Evolutionary conservation across 352 stramenopile genomes (phyloP).

Genomic region (Globisporangium uncinulatum): DNA sequence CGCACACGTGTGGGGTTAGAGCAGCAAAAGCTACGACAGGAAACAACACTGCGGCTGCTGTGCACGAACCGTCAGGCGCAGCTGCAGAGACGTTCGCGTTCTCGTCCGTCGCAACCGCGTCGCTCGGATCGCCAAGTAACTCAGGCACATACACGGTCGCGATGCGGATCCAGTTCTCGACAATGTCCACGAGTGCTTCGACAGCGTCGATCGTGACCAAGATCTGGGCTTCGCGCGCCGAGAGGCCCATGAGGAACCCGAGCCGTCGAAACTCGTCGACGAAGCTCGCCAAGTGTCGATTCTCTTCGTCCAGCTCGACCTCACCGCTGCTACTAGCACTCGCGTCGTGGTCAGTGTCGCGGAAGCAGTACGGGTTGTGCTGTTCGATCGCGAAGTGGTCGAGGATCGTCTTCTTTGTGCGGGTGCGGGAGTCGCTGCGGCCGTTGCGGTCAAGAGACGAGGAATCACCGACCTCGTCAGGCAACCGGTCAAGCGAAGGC

Average conservation of each 20-base stretch:
- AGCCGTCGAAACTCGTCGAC: conserved; percentile 39
- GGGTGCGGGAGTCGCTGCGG: conserved; percentile 5
- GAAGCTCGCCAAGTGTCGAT: conserved; percentile 22
- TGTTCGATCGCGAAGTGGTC: conserved; percentile 69
- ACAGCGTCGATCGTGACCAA: conserved; percentile 55
- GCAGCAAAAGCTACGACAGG: not conserved
- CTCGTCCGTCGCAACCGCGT: not conserved
- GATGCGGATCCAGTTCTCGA: conserved; percentile 57
- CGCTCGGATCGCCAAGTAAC: conserved; percentile 15
- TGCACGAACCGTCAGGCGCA: not conserved
- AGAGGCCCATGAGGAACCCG: conserved; percentile 56
- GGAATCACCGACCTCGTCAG: conserved; percentile 1
- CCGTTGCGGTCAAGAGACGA: not conserved
- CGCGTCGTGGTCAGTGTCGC: conserved; percentile 34
- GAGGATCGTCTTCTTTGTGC: conserved; percentile 57
- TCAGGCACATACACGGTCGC: conserved; percentile 39
- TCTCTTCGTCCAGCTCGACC: conserved; percentile 11
- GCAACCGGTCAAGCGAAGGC: not conserved
- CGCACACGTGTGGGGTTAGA: not conserved
- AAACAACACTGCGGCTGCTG: not conserved
- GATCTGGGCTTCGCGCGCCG: conserved; percentile 48
- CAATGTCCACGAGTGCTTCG: conserved; percentile 59
- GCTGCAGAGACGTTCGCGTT: not conserved
- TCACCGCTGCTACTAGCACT: conserved; percentile 2
- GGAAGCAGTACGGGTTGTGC: conserved; percentile 68